These are phyloP conservation scores for Acrocalymma vagum DNA, from an alignment of 2,329 filamentous ascomycete genomes.

Conservation along the genomic window DNA sequence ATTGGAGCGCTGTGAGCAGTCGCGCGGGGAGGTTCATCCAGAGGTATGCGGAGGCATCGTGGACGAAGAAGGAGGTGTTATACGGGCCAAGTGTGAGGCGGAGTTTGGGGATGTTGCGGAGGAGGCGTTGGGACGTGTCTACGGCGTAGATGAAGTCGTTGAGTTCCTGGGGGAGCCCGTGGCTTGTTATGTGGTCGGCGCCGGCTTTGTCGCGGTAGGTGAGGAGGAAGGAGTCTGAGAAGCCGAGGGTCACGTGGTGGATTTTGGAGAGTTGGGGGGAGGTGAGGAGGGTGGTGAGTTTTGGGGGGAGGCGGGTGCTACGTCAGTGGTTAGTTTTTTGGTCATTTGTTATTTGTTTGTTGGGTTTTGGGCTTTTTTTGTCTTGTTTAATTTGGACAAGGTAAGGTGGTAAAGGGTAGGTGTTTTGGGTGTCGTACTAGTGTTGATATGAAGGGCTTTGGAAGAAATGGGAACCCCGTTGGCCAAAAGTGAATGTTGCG, in stretches of 20 bases:
- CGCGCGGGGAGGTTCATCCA: conserved; percentile 42
- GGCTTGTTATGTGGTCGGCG: conserved; percentile 33
- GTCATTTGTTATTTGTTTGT: neutral
- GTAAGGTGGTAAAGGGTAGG: no score
- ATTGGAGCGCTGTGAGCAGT: conserved; percentile 33
- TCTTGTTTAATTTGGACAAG: no score
- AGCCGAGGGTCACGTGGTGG: conserved; percentile 42
- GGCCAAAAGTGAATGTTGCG: conserved; percentile 42
- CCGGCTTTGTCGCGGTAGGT: conserved; percentile 39
- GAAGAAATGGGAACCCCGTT: conserved; percentile 44
- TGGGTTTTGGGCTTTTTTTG: neutral
- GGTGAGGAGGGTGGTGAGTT: conserved; percentile 32
- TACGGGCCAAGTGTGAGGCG: conserved; percentile 41
- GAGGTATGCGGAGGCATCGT: conserved; percentile 34
- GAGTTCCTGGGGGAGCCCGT: conserved; percentile 35
- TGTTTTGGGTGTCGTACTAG: no score
- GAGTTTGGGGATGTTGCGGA: conserved; percentile 35
- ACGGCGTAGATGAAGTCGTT: conserved; percentile 31
- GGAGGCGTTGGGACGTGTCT: conserved; percentile 10
- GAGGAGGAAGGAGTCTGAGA: conserved; percentile 42
- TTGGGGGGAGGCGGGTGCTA: conserved; percentile 38
- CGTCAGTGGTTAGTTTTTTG: neutral
- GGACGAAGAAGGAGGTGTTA: conserved; percentile 41
- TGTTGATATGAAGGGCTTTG: conserved; percentile 38
- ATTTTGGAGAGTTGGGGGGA: conserved; percentile 32